Conservation (phyloP, 345 rosid genomes). For the Eucalyptus brandiana region DNA sequence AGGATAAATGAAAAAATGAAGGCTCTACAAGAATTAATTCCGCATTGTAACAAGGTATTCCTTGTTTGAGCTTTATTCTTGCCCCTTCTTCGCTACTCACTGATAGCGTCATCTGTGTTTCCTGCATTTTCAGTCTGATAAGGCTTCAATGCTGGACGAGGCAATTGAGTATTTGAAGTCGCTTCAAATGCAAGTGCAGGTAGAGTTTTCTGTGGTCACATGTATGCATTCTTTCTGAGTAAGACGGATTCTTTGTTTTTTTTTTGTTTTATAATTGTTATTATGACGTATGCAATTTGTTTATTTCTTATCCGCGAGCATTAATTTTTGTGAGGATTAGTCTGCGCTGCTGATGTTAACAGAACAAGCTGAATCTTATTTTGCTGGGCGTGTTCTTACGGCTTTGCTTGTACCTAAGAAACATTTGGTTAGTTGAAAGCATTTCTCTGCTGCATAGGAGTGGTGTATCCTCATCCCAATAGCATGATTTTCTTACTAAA, state of each 20-base stretch:
- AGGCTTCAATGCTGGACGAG: constrained; percentile 58
- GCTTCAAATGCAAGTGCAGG: constrained; percentile 58
- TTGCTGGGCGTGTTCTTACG: not conserved
- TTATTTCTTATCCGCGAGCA: not conserved
- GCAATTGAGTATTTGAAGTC: constrained; percentile 50
- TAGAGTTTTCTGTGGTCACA: not conserved
- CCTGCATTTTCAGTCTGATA: constrained; percentile 24
- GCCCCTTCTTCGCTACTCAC: not conserved
- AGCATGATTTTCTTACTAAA: not conserved
- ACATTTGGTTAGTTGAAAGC: not conserved
- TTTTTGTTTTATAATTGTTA: not conserved
- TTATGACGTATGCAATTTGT: not conserved
- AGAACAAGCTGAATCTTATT: not conserved
- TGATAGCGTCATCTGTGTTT: not conserved
- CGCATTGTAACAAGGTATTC: constrained; percentile 43
- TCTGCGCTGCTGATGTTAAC: not conserved
- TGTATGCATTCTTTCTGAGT: not conserved
- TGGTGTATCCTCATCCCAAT: not conserved
- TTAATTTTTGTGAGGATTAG: not conserved
- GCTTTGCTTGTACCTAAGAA: not conserved
- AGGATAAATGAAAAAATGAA: constrained; percentile 56
- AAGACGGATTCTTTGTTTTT: not conserved
- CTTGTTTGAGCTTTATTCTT: not conserved
- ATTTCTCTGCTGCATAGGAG: not conserved
- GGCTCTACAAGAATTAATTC: constrained; percentile 60